Evolutionary conservation across 208 protist genomes (phyloP), one percentile per base, ranked within the genome.

Genomic region (Phytomonas sp.): DNA sequence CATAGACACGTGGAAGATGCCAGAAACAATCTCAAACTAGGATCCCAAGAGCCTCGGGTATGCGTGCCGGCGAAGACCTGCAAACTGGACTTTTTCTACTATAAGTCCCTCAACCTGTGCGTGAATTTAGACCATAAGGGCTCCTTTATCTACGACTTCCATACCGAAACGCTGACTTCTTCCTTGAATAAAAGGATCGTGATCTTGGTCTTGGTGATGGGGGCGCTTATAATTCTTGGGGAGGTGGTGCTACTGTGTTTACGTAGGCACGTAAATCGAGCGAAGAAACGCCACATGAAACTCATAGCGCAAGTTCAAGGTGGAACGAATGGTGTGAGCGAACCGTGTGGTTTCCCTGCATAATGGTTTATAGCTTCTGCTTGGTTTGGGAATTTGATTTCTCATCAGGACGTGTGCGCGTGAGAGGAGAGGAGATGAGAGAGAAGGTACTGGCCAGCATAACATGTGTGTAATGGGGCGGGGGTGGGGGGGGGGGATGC

Each of bases 81-180:
- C 62, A 15, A 29, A 15, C 34, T 43, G 23, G 66, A 72, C 15
- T 68, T 85, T 46, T 63, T 53, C 0, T 84, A 76, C 37, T 85
- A 82, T 43, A 56, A 62, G 17, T 80, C 80, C 15, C 36, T 93
- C 3, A 91, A 93, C 28, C 73, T 53, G 9, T 91, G 88, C 32
- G 83, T 68, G 8, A 68, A 53, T 0, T 68, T 75, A 59, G 37
- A 75, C 4, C 91, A 85, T 60, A 59, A 60, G 0, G 46, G 31
- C 26, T 30, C 83, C 6, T 69, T 91, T 17, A 30, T 71, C 0
- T 84, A 85, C 71, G 30, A 36, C 40, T 89, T 85, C 67, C 30
- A 88, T 40, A n/a, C 62, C 15, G 65, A 80, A 23, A 84, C 73
- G 26, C 68, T 91, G 60, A 31, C 60, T 17, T 93, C 85, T 77